These are phyloP conservation scores for Allium sativum DNA, from an alignment of 106 monocot species.

Conservation along the genomic window DNA sequence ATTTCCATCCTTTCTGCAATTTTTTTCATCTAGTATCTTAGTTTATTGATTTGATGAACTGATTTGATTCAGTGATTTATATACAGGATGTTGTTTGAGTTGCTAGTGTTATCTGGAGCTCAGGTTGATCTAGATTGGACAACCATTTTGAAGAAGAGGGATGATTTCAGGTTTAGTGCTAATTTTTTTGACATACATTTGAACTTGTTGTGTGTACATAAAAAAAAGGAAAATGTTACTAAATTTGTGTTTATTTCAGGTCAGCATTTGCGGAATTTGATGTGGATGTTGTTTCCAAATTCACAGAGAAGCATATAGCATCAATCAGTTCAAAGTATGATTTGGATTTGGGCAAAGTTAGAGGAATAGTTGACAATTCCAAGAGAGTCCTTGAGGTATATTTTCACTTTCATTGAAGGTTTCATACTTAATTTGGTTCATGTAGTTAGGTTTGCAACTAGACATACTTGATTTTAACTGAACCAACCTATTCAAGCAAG, in stretches of 20 bases:
- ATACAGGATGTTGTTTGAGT: slow-evolving; percentile 45
- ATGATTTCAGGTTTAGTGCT: slow-evolving; percentile 29
- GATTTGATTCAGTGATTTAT: not conserved
- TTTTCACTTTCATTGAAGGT: not conserved
- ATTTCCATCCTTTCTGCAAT: not conserved
- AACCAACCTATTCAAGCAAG: too few species aligned
- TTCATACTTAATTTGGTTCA: too few species aligned
- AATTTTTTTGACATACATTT: not conserved
- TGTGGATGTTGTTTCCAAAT: slow-evolving; percentile 34
- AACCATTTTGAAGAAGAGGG: slow-evolving; percentile 41
- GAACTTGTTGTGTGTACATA: not conserved
- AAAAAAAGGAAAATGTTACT: not conserved
- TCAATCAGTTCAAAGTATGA: slow-evolving; percentile 32
- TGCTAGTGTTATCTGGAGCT: slow-evolving; percentile 35
- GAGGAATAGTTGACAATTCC: slow-evolving; percentile 53
- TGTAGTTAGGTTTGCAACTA: too few species aligned
- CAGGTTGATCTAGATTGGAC: slow-evolving; percentile 56
- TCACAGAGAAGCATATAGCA: slow-evolving; percentile 42
- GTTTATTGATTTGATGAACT: too few species aligned
- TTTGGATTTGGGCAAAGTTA: slow-evolving; percentile 42
- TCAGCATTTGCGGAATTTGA: slow-evolving; percentile 56
- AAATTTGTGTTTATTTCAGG: slow-evolving; percentile 18
- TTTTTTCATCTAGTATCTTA: too few species aligned
- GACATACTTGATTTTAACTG: too few species aligned
- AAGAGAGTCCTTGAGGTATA: slow-evolving; percentile 53